These are phyloP conservation scores for Actinomortierella wolfii DNA, from an alignment of 371 early-diverging fungal genomes.

Conservation along the genomic window DNA sequence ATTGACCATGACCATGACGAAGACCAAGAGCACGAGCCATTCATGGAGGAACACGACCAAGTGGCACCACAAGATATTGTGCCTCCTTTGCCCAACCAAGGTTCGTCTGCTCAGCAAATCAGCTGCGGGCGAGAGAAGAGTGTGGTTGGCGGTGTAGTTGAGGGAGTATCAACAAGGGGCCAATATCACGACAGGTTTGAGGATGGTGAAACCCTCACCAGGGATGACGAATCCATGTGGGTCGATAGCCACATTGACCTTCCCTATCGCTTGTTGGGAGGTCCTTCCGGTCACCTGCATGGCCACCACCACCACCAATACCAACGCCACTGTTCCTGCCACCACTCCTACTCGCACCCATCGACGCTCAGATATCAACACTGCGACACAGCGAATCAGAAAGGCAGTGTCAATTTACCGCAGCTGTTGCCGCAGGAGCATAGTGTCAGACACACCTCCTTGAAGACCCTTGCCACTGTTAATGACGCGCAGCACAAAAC, in stretches of 20 bases:
- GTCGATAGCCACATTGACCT: neutral
- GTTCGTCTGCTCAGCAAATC: conserved; percentile 2
- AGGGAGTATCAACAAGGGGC: neutral
- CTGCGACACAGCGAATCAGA: too few species aligned
- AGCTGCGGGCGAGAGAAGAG: neutral
- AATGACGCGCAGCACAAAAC: conserved; percentile 2
- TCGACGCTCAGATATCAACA: too few species aligned
- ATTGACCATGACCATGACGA: conserved; percentile 10
- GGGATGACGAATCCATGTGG: neutral
- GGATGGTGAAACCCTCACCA: neutral
- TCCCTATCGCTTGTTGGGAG: neutral
- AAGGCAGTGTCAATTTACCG: neutral
- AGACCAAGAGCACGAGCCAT: conserved; percentile 4
- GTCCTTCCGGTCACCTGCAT: neutral
- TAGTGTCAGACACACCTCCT: conserved; percentile 11
- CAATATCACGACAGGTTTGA: neutral
- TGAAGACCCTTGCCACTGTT: neutral
- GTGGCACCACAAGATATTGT: neutral
- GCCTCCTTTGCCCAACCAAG: conserved; percentile 1
- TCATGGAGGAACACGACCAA: neutral
- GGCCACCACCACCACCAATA: neutral
- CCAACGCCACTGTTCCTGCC: neutral
- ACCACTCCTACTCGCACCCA: neutral
- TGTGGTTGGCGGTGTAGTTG: neutral
- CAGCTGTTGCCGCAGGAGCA: conserved; percentile 13